phyloP scores from a whole-genome alignment of 352 stramenopile genomes.

The Phytophthora idaei region DNA sequence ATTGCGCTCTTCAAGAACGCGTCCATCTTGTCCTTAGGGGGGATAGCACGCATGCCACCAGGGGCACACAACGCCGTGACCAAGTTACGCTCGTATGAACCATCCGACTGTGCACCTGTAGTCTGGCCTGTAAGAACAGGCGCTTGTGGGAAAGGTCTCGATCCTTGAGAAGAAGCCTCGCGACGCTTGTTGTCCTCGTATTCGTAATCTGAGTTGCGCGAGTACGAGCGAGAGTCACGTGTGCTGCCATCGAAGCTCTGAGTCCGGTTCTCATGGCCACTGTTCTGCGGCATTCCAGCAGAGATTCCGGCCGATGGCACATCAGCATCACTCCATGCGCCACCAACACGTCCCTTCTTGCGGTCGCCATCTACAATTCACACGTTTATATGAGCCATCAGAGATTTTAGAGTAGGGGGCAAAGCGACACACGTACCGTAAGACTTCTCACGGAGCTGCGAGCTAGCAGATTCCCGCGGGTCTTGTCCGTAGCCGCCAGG shows the following conservation, averaged over 20 bases:
- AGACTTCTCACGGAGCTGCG: constrained; percentile 76
- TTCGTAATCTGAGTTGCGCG: constrained; percentile 61
- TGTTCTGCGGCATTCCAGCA: constrained; percentile 38
- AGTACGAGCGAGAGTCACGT: constrained; percentile 45
- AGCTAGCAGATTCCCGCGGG: constrained; percentile 62
- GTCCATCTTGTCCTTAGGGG: constrained; percentile 94
- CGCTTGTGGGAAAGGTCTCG: constrained; percentile 33
- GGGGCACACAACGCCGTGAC: constrained; percentile 92
- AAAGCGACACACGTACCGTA: constrained; percentile 52
- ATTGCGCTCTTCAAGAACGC: constrained; percentile 91
- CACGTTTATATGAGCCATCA: background rate
- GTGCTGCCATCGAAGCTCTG: constrained; percentile 51
- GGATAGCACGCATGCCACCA: constrained; percentile 94
- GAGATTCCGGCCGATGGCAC: constrained; percentile 24
- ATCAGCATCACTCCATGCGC: constrained; percentile 60
- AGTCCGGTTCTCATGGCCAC: constrained; percentile 45
- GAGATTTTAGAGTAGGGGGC: background rate
- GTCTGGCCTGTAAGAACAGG: constrained; percentile 61
- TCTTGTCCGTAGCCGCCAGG: constrained; percentile 57
- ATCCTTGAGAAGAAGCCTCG: constrained; percentile 32
- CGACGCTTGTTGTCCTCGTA: constrained; percentile 53
- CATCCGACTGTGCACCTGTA: constrained; percentile 79
- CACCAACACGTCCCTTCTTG: constrained; percentile 85
- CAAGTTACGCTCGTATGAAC: constrained; percentile 93
- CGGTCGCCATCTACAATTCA: constrained; percentile 65